A percentile compares a stretch with the other conserved stretches of the same genome.
These are phyloP conservation scores for Echinochloa phyllopogon DNA, from an alignment of 176 grass and related monocot genomes.

Conservation along the genomic window DNA sequence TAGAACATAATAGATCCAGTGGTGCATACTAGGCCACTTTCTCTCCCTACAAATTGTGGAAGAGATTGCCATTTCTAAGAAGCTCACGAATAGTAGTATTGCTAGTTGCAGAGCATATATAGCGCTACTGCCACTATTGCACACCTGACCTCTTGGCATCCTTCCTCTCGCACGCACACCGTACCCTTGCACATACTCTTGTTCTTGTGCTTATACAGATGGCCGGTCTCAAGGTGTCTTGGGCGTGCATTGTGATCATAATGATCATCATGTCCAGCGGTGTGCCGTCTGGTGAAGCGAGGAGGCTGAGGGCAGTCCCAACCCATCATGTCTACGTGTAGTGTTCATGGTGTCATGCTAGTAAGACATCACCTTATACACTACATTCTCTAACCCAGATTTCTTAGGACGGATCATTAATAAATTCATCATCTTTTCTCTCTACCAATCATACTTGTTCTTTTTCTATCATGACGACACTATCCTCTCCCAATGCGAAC, in stretches of 20 bases:
- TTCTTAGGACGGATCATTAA: too few species aligned
- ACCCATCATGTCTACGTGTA: too few species aligned
- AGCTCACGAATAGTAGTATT: neutral
- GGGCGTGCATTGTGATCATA: constrained; percentile 36
- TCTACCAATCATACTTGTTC: too few species aligned
- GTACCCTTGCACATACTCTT: neutral
- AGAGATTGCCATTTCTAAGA: neutral
- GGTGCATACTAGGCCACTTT: neutral
- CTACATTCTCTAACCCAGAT: too few species aligned
- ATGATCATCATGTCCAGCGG: constrained; percentile 20
- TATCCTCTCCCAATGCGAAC: too few species aligned
- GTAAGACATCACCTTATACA: too few species aligned
- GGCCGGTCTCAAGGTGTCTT: constrained; percentile 36
- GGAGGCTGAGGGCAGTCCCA: too few species aligned
- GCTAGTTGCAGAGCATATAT: neutral
- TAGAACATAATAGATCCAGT: too few species aligned
- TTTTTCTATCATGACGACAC: too few species aligned
- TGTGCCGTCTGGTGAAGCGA: constrained; percentile 20
- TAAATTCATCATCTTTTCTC: too few species aligned
- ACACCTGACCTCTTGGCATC: too few species aligned
- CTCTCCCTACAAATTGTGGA: constrained; percentile 41
- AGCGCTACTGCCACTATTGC: neutral
- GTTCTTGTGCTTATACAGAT: neutral
- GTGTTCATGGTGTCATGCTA: too few species aligned
- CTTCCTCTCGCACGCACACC: neutral